phyloP scores from a whole-genome alignment of 345 rosid genomes.

The Microthlaspi erraticum region DNA sequence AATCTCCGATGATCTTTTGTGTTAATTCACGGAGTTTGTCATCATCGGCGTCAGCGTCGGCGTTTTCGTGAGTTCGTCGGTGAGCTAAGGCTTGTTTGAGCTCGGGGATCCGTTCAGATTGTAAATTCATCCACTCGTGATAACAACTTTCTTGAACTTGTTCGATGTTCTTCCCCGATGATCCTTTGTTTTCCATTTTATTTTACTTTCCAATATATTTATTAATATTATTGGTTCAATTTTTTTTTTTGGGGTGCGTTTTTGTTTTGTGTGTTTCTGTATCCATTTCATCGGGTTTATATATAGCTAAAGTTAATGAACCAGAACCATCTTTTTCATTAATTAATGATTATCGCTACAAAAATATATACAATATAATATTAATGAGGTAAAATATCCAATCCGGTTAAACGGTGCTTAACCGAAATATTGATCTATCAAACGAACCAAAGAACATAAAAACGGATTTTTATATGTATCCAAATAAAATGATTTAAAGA shows the following conservation, averaged over 20 bases:
- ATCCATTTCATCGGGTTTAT: constrained; percentile 28
- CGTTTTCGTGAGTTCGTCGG: neutral
- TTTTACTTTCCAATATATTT: neutral
- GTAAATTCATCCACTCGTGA: constrained; percentile 32
- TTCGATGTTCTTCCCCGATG: constrained; percentile 20
- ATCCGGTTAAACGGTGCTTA: neutral
- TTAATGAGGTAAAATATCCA: neutral
- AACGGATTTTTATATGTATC: too few species aligned
- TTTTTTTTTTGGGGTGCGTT: neutral
- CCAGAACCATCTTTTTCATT: neutral
- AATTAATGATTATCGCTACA: constrained; percentile 14
- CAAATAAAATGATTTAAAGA: too few species aligned
- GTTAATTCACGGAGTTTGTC: constrained; percentile 29
- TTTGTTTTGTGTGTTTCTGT: constrained; percentile 10
- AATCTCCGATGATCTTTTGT: constrained; percentile 33
- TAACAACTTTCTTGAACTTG: constrained; percentile 39
- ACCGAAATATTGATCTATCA: too few species aligned
- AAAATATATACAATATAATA: neutral
- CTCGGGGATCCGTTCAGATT: constrained; percentile 31
- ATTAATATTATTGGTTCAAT: constrained; percentile 9
- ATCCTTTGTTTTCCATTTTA: constrained; percentile 15
- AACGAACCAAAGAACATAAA: too few species aligned
- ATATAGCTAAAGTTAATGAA: constrained; percentile 15
- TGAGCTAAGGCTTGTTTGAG: constrained; percentile 31
- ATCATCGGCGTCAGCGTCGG: neutral